phyloP scores from a whole-genome alignment of 768 basidiomycete genomes.

The Polyporus arcularius region DNA sequence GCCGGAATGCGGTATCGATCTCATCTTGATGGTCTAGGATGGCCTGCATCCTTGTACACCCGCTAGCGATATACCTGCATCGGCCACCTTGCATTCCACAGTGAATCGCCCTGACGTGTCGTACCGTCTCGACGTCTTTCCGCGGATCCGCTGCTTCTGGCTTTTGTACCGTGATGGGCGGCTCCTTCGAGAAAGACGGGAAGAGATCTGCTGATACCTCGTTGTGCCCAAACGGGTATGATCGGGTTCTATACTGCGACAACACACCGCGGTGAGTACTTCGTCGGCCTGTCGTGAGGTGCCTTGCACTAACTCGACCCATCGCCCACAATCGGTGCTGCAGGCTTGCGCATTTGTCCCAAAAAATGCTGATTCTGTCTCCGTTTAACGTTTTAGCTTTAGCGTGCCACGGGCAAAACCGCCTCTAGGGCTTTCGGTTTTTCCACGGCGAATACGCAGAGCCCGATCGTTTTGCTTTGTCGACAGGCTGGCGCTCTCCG shows the following conservation, averaged over 20 bases:
- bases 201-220: conserved; percentile 18
- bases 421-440: conserved; percentile 4
- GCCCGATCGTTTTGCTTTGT: conserved; percentile 25
- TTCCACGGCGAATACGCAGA: conserved; percentile 11
- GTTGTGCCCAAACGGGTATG: conserved; percentile 7
- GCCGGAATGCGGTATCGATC: conserved; percentile 15
- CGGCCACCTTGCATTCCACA: neutral
- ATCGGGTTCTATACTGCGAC: conserved; percentile 12
- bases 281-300: conserved; percentile 6
- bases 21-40: conserved; percentile 17
- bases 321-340: conserved; percentile 15
- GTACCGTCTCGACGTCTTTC: conserved; percentile 4
- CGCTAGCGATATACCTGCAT: neutral
- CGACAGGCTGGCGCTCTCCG: conserved; percentile 10
- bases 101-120: conserved; percentile 14
- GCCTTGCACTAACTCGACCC: conserved; percentile 13
- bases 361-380: neutral
- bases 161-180: conserved; percentile 1
- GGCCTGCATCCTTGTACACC: neutral
- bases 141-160: conserved; percentile 7
- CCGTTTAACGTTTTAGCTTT: conserved; percentile 36
- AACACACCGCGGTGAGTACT: conserved; percentile 1
- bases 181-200: conserved; percentile 8
- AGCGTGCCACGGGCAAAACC: conserved; percentile 27
- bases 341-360: conserved; percentile 7